phyloP scores from a whole-genome alignment of 306 rosid species.

The Carpinus fangiana region DNA sequence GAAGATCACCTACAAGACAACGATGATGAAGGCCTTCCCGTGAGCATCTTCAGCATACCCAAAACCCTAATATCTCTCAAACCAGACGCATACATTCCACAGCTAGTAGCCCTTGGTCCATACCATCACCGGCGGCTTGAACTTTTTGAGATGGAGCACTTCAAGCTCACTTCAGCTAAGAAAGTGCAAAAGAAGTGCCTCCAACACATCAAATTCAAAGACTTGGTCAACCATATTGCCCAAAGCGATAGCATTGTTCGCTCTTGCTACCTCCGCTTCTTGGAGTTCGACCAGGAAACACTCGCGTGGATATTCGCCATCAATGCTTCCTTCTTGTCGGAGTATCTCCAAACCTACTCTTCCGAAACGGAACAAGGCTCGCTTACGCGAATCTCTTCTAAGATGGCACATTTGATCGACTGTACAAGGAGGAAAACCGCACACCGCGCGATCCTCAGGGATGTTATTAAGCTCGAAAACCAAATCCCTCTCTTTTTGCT shows the following conservation, averaged over 20 bases:
- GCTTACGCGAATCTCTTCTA: background rate
- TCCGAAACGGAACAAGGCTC: background rate
- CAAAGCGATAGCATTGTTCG: background rate
- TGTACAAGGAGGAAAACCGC: background rate
- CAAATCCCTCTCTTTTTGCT: slow-evolving; percentile 16
- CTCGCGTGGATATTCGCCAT: slow-evolving; percentile 10
- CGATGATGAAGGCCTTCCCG: background rate
- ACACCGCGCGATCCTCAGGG: slow-evolving; percentile 5
- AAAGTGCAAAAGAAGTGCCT: background rate
- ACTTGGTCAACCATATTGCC: background rate
- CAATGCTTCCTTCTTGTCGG: slow-evolving; percentile 6
- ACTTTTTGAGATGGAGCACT: slow-evolving; percentile 4
- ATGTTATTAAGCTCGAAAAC: slow-evolving; percentile 14
- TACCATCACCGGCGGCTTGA: slow-evolving; percentile 16
- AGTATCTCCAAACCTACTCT: slow-evolving; percentile 8
- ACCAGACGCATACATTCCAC: slow-evolving; percentile 12
- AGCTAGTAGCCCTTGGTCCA: slow-evolving; percentile 10
- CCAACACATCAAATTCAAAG: background rate
- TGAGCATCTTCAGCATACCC: too few species aligned
- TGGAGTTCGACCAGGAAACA: slow-evolving; percentile 2
- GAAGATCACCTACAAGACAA: too few species aligned
- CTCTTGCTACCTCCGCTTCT: slow-evolving; percentile 1
- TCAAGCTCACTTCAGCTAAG: slow-evolving; percentile 6
- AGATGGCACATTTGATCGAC: background rate
- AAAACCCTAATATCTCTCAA: background rate